Evolutionary conservation across 495 filamentous ascomycete genomes (phyloP).

Genomic region (Aspergillus biplanus): DNA sequence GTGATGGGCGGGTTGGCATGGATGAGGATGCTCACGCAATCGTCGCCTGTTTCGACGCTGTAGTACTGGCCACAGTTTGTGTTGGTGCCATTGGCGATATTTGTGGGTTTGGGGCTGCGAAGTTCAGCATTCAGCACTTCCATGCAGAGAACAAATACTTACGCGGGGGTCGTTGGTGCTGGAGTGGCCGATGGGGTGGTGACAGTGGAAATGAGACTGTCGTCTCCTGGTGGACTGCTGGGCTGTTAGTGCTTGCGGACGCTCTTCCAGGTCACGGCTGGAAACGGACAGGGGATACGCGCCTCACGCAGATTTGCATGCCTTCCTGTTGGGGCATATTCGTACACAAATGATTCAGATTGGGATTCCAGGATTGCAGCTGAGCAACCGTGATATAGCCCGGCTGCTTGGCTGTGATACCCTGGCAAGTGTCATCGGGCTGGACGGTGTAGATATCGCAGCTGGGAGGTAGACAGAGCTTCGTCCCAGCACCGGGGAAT

Average conservation of each 20-base stretch:
- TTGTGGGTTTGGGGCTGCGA: not conserved
- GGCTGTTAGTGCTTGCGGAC: too few relatives aligned
- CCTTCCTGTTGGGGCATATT: not conserved
- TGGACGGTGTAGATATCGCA: constrained; percentile 2
- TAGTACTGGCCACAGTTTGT: not conserved
- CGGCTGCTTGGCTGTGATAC: not conserved
- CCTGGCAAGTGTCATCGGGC: not conserved
- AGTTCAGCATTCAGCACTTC: too few relatives aligned
- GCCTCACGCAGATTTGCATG: not conserved
- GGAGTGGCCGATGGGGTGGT: too few relatives aligned
- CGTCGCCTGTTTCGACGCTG: not conserved
- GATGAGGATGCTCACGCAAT: not conserved
- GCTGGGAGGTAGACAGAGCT: not conserved
- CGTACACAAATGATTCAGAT: not conserved
- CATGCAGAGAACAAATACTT: too few relatives aligned
- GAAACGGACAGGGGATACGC: too few relatives aligned
- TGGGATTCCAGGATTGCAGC: not conserved
- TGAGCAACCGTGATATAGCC: not conserved
- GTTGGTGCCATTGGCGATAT: not conserved
- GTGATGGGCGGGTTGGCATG: too few relatives aligned
- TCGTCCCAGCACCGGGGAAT: not conserved
- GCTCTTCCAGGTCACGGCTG: too few relatives aligned
- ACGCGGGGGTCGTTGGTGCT: too few relatives aligned
- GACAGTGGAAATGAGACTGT: too few relatives aligned
- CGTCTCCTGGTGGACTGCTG: too few relatives aligned